Conservation (phyloP, 495 filamentous ascomycete species). For the Delitschia confertaspora region DNA sequence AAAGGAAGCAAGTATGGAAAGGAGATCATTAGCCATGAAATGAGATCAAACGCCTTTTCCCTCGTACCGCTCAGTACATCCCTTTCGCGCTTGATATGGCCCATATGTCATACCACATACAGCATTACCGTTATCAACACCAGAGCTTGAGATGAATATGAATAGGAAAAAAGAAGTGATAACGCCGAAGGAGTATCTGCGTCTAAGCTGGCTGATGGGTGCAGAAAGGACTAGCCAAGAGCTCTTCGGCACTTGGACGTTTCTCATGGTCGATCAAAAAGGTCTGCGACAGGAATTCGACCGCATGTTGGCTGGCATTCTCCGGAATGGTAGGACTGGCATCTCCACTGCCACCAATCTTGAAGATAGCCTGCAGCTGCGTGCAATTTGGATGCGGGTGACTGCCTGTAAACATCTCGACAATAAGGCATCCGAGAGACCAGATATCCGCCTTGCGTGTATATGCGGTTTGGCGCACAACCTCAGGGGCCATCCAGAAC, state of each 20-base stretch:
- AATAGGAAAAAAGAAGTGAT: not conserved
- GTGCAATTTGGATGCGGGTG: constrained; percentile 97
- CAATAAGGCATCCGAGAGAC: constrained; percentile 91
- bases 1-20: constrained; percentile 2
- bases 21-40: too few relatives aligned
- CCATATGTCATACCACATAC: constrained; percentile 16
- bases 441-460: constrained; percentile 99
- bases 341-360: constrained; percentile 74
- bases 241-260: constrained; percentile 82
- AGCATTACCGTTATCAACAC: constrained; percentile 8
- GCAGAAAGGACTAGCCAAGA: constrained; percentile 69
- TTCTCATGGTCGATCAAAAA: constrained; percentile 93
- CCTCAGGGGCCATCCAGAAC: constrained; percentile 99
- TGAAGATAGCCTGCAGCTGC: constrained; percentile 96
- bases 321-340: constrained; percentile 86
- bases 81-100: too few relatives aligned
- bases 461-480: constrained; percentile 94
- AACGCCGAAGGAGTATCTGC: too few relatives aligned
- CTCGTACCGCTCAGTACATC: too few relatives aligned
- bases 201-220: constrained; percentile 15
- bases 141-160: not conserved
- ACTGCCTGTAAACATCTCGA: constrained; percentile 97
- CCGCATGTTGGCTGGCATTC: constrained; percentile 75
- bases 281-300: constrained; percentile 74
- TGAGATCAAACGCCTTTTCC: too few relatives aligned